These are phyloP conservation scores for Allomyces macrogynus DNA, from an alignment of 192 early-diverging fungal genomes.

Conservation along the genomic window DNA sequence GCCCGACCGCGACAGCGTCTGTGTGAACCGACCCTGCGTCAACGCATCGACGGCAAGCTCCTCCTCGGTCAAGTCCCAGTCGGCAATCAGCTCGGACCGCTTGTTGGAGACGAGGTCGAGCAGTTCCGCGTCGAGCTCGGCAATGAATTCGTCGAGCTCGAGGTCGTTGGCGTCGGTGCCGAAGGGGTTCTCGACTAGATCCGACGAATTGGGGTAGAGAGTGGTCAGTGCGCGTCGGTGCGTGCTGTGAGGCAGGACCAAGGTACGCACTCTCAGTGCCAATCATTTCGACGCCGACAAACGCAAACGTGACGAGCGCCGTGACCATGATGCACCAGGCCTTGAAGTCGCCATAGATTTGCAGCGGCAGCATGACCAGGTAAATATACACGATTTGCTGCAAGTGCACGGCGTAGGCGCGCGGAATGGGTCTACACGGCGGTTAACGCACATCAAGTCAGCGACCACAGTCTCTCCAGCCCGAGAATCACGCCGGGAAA, in stretches of 20 bases:
- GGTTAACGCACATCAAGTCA: too few species aligned
- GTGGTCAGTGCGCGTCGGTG: too few species aligned
- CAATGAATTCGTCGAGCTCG: neutral
- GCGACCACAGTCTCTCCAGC: too few species aligned
- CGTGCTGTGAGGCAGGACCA: neutral
- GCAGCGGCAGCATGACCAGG: conserved; percentile 60
- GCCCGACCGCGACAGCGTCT: too few species aligned
- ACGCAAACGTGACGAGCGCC: conserved; percentile 43
- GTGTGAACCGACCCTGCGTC: too few species aligned
- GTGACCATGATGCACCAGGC: conserved; percentile 46
- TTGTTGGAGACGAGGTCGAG: neutral
- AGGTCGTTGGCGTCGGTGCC: conserved; percentile 55
- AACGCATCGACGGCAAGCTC: too few species aligned
- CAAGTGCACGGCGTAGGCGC: conserved; percentile 75
- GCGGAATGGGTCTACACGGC: conserved; percentile 52
- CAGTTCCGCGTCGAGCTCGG: neutral
- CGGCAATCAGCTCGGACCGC: neutral
- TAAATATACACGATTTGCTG: conserved; percentile 59
- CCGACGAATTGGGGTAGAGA: neutral
- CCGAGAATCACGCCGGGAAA: neutral
- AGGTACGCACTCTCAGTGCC: conserved; percentile 44
- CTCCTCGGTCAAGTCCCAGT: neutral
- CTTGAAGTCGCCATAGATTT: conserved; percentile 29
- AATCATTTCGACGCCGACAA: conserved; percentile 70
- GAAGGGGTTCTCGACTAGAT: conserved; percentile 59